These are phyloP conservation scores for Trametes maxima DNA, from an alignment of 768 basidiomycete genomes.

Conservation along the genomic window DNA sequence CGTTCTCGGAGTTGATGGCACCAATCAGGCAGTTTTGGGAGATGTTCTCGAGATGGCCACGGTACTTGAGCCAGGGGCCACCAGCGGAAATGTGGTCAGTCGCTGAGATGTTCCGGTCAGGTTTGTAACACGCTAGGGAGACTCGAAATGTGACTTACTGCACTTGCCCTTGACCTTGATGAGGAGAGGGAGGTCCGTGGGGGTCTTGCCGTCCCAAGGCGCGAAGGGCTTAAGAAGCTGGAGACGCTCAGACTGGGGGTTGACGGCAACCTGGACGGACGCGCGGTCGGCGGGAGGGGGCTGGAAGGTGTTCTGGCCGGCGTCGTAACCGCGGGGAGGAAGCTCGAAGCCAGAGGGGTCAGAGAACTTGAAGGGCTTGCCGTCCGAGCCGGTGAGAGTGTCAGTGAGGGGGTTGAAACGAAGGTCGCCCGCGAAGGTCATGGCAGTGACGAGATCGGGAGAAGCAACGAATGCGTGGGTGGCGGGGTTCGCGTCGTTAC, in stretches of 20 bases:
- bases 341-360: slow-evolving; percentile 90
- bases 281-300: slow-evolving; percentile 86
- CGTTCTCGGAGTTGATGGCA: slow-evolving; percentile 94
- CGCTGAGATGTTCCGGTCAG: slow-evolving; percentile 41
- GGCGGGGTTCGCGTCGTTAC: slow-evolving; percentile 99
- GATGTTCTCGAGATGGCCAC: slow-evolving; percentile 98
- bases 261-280: slow-evolving; percentile 83
- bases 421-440: slow-evolving; percentile 92
- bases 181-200: slow-evolving; percentile 84
- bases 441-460: slow-evolving; percentile 94
- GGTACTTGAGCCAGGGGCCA: slow-evolving; percentile 99
- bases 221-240: slow-evolving; percentile 89
- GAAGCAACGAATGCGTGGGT: slow-evolving; percentile 97
- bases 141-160: no score
- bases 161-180: slow-evolving; percentile 99
- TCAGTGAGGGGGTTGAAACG: slow-evolving; percentile 98
- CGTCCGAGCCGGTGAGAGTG: slow-evolving; percentile 82
- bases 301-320: slow-evolving; percentile 97
- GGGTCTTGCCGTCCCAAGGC: slow-evolving; percentile 93
- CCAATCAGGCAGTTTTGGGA: slow-evolving; percentile 98
- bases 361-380: slow-evolving; percentile 97
- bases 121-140: no score
- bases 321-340: slow-evolving; percentile 93
- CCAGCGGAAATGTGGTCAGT: slow-evolving; percentile 97
- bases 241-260: slow-evolving; percentile 85